Percentiles rank a stretch among this genome's conserved stretches.
Conservation (phyloP, 208 protist genomes). For the Crithidia acanthocephali region DNA sequence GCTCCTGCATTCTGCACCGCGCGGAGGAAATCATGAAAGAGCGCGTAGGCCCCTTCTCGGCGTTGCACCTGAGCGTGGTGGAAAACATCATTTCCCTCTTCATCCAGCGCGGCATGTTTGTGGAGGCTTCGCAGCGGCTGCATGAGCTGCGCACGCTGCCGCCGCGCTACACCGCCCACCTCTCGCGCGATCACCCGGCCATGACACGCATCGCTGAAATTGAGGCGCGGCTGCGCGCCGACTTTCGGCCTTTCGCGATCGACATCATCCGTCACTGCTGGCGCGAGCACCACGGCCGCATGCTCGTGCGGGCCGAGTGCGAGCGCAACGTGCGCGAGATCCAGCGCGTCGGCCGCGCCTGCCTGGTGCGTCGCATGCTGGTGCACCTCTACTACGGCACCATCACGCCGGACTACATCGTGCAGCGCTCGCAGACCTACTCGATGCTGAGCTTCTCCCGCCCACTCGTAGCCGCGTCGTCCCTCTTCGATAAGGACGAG, state of each 20-base stretch:
- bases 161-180: conserved; percentile 41
- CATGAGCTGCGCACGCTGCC: conserved; percentile 37
- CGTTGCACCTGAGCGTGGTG: conserved; percentile 49
- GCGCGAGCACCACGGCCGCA: conserved; percentile 41
- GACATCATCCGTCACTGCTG: conserved; percentile 53
- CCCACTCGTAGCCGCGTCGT: conserved; percentile 36
- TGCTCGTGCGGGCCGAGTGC: conserved; percentile 41
- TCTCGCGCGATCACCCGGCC: conserved; percentile 55
- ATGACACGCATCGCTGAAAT: conserved; percentile 44
- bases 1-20: conserved; percentile 56
- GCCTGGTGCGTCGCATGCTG: conserved; percentile 36
- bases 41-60: conserved; percentile 40
- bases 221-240: conserved; percentile 30
- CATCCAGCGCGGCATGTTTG: conserved; percentile 55
- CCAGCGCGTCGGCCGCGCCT: conserved; percentile 54
- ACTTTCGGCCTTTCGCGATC: conserved; percentile 40
- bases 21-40: conserved; percentile 51
- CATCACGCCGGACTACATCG: conserved; percentile 21
- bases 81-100: conserved; percentile 57
- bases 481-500: conserved; percentile 38
- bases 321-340: conserved; percentile 49
- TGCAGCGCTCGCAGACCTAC: conserved; percentile 29
- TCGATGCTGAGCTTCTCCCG: conserved; percentile 42
- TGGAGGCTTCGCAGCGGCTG: conserved; percentile 47
- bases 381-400: conserved; percentile 23